Evolutionary conservation across 2,329 filamentous ascomycete genomes (phyloP).

Genomic region (Diaporthe sp.): DNA sequence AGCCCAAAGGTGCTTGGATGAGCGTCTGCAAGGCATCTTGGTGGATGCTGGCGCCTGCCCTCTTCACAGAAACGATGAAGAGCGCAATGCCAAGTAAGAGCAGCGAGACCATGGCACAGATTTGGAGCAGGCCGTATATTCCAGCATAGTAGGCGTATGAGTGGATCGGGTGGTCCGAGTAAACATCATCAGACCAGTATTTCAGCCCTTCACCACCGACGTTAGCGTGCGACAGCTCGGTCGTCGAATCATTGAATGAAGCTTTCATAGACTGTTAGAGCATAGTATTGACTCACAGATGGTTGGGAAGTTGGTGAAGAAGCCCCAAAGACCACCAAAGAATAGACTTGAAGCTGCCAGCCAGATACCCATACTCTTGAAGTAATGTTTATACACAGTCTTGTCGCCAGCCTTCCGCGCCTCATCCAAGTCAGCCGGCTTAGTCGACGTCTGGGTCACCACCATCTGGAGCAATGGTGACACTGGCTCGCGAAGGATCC

Average conservation of each 20-base stretch:
- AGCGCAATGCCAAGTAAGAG: constrained; percentile 33
- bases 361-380: constrained; percentile 40
- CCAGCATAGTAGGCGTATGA: constrained; percentile 40
- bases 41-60: constrained; percentile 48
- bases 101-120: constrained; percentile 36
- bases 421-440: neutral
- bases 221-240: neutral
- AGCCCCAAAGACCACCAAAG: constrained; percentile 41
- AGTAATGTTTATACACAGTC: constrained; percentile 49
- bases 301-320: constrained; percentile 43
- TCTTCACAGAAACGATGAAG: constrained; percentile 42
- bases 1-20: constrained; percentile 51
- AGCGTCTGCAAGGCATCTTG: constrained; percentile 46
- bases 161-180: constrained; percentile 22
- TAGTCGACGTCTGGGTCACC: neutral
- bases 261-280: too few species aligned
- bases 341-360: constrained; percentile 32
- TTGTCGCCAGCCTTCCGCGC: constrained; percentile 22
- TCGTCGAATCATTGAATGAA: too few species aligned
- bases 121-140: constrained; percentile 40
- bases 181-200: constrained; percentile 42
- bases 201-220: constrained; percentile 40
- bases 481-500: too few species aligned
- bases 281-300: constrained; percentile 42
- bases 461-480: constrained; percentile 32